phyloP scores from a whole-genome alignment of 805 yeast genomes.

The Candida dajiaensis region DNA sequence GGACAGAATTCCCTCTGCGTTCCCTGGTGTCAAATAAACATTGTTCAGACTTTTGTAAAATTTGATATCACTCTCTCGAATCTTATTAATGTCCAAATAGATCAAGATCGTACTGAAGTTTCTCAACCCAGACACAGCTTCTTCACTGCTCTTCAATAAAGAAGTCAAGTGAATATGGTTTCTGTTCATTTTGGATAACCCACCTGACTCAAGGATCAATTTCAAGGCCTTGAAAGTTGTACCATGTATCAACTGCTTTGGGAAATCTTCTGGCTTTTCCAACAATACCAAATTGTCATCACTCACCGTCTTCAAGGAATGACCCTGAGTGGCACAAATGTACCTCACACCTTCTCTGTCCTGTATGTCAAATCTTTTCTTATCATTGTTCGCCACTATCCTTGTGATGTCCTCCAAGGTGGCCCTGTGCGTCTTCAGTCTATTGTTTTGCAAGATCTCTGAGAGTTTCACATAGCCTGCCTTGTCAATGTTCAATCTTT shows the following conservation, averaged over 20 bases:
- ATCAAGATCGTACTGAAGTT: constrained; percentile 48
- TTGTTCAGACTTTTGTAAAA: constrained; percentile 67
- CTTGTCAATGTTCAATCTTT: constrained; percentile 54
- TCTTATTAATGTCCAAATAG: constrained; percentile 49
- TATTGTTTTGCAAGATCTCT: constrained; percentile 48
- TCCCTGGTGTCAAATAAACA: constrained; percentile 66
- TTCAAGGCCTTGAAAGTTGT: constrained; percentile 49
- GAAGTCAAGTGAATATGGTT: constrained; percentile 85
- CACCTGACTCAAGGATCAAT: constrained; percentile 44
- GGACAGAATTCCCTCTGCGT: constrained; percentile 45
- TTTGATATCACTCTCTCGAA: constrained; percentile 33
- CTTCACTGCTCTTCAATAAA: constrained; percentile 38
- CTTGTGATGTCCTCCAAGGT: constrained; percentile 51
- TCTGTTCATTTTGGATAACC: constrained; percentile 63
- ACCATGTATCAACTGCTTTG: constrained; percentile 68
- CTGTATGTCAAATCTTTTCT: constrained; percentile 58
- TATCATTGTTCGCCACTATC: constrained; percentile 61
- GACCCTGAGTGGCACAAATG: constrained; percentile 95
- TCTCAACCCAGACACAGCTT: constrained; percentile 72
- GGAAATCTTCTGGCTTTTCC: constrained; percentile 36
- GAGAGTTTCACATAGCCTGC: constrained; percentile 60
- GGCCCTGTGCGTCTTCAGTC: constrained; percentile 50
- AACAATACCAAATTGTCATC: constrained; percentile 37
- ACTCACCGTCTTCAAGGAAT: constrained; percentile 48
- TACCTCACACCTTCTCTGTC: constrained; percentile 11